phyloP scores from a whole-genome alignment of 345 rosid species.

The Moricandia moricandioides region DNA sequence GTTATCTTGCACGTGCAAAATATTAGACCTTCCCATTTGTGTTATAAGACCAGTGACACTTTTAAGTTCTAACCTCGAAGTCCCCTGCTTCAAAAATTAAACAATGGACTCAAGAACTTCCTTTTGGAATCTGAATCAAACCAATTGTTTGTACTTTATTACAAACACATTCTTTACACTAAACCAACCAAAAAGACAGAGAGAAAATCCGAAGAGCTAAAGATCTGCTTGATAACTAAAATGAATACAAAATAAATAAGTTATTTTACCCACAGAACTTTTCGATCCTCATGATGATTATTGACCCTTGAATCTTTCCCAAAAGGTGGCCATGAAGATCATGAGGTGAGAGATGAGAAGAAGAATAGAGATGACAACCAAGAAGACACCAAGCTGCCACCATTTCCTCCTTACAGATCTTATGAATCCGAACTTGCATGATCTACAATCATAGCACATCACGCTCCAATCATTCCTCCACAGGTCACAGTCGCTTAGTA shows the following conservation, averaged over 20 bases:
- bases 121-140: background rate
- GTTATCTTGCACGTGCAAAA: background rate
- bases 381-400: conserved; percentile 67
- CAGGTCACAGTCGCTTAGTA: conserved; percentile 43
- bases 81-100: background rate
- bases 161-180: conserved; percentile 23
- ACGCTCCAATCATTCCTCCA: conserved; percentile 50
- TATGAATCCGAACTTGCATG: conserved; percentile 58
- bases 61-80: background rate
- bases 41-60: background rate
- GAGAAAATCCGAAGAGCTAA: conserved; percentile 2
- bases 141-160: conserved; percentile 24
- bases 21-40: background rate
- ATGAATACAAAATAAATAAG: conserved; percentile 16
- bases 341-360: conserved; percentile 56
- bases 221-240: conserved; percentile 17
- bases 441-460: conserved; percentile 58
- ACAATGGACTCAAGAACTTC: background rate
- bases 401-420: conserved; percentile 53
- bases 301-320: conserved; percentile 42
- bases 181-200: conserved; percentile 16
- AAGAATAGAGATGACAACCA: conserved; percentile 51
- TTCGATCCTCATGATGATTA: background rate
- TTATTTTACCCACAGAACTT: conserved; percentile 27
- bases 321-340: conserved; percentile 57